Evolutionary conservation across 1,139 yeast genomes (phyloP), one percentile per base, ranked within the genome.

Genomic region (Zygoascus hellenicus): DNA sequence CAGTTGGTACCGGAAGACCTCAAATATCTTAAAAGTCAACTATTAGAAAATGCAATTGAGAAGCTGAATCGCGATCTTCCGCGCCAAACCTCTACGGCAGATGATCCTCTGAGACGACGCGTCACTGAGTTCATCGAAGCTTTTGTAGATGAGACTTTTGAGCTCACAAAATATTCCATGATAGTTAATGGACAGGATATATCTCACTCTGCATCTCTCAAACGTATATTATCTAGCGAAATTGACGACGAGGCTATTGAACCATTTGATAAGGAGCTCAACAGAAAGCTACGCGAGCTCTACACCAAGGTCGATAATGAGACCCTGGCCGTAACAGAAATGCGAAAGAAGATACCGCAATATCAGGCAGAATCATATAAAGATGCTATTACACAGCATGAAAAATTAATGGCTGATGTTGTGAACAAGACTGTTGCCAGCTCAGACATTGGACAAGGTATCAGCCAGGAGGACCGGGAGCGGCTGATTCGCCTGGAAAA

Each of bases 231-330:
- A 36, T 46, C 48, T n/a, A 22, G 26, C 26, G 42, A 43, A 17
- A 26, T 52, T 2, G 53, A 47, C 26, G 53, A 51, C 15, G 51
- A 52, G 22, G 59, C 55, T 16, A 72, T 77, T 11, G 87, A 79
- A 57, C 83, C 85, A 1, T 78, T 78, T 61, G 84, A 82, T 59
- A 62, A 71, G 37, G 79, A 71, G 10, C 63, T 80, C 45, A 77
- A 79, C 57, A 71, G 71, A 45, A 58, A 68, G 49, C 67, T 82
- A 36, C 66, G 84, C 35, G 65, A 66, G 26, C 58, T 78, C 30
- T 69, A 79, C 49, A 68, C 69, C 28, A 64, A 68, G 37, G 77
- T 80, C 14, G 86, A 81, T 52, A 70, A 68, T 46, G 75, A 73
- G 54, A 75, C 83, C 0, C 68, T 74, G 1, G 71, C 69, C 45